Conservation (phyloP, 345 rosid species). For the Moricandia arvensis region DNA sequence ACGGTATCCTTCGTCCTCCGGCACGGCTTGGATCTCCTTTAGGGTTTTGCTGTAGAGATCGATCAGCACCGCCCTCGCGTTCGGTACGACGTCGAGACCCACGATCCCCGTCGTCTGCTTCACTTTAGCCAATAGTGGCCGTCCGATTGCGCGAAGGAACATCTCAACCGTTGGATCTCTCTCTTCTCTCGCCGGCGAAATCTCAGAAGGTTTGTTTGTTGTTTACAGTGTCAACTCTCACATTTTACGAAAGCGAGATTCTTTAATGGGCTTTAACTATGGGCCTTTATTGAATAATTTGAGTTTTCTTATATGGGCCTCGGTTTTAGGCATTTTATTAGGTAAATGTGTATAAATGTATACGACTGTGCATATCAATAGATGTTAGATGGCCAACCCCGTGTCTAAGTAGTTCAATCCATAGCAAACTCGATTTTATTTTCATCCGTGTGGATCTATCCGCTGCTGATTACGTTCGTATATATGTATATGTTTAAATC, state of each 20-base stretch:
- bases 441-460: too few species aligned
- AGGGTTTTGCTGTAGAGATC: conserved; percentile 84
- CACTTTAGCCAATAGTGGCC: conserved; percentile 90
- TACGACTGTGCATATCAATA: too few species aligned
- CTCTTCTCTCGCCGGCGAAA: conserved; percentile 21
- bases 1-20: conserved; percentile 94
- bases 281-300: not conserved
- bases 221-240: conserved; percentile 1
- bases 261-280: not conserved
- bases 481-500: too few species aligned
- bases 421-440: too few species aligned
- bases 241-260: not conserved
- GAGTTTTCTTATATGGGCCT: not conserved
- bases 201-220: conserved; percentile 25
- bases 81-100: conserved; percentile 96
- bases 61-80: conserved; percentile 81
- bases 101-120: conserved; percentile 98
- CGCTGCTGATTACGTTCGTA: too few species aligned
- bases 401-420: too few species aligned
- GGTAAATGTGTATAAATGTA: too few species aligned
- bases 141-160: conserved; percentile 77
- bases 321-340: not conserved
- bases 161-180: conserved; percentile 39
- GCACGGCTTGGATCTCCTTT: conserved; percentile 90
- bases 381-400: too few species aligned